These are phyloP conservation scores for Melaleuca quinquenervia DNA, from an alignment of 345 rosid genomes.

Conservation along the genomic window DNA sequence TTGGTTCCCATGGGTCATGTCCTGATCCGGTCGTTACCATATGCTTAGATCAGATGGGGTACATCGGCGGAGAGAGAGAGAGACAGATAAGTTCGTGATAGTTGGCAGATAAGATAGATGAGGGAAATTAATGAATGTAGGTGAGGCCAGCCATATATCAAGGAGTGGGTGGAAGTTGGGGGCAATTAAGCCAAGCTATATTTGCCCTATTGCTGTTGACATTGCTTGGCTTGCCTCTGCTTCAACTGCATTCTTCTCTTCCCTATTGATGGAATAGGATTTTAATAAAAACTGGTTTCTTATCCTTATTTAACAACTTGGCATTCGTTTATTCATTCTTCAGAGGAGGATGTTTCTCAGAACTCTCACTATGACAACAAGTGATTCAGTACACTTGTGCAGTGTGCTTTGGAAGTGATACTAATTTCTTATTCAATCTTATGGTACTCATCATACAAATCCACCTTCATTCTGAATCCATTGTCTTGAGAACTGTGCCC, in stretches of 20 bases:
- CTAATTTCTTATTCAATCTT: not conserved
- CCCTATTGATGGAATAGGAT: not conserved
- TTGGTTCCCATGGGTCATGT: not conserved
- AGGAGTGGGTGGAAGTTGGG: slow-evolving; percentile 34
- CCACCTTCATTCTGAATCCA: not conserved
- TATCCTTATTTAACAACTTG: not conserved
- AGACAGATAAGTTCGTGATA: not conserved
- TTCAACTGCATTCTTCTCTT: not conserved
- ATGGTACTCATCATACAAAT: not conserved
- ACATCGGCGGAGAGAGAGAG: not conserved
- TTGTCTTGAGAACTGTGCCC: slow-evolving; percentile 16
- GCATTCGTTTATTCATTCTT: not conserved
- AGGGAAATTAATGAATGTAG: slow-evolving; percentile 29
- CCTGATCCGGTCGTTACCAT: not conserved
- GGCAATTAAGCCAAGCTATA: slow-evolving; percentile 26
- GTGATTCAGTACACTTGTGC: not conserved
- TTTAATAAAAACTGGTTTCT: not conserved
- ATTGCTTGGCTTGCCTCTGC: not conserved
- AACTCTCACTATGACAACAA: not conserved
- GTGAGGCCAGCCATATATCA: slow-evolving; percentile 19
- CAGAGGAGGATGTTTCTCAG: not conserved
- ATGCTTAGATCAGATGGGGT: not conserved
- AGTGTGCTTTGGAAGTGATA: not conserved
- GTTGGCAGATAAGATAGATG: slow-evolving; percentile 21
- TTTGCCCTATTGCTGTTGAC: not conserved